Percentiles rank a stretch among this genome's conserved stretches.
Conservation (phyloP, 2,329 filamentous ascomycete species). For the Metarhizium brunneum region DNA sequence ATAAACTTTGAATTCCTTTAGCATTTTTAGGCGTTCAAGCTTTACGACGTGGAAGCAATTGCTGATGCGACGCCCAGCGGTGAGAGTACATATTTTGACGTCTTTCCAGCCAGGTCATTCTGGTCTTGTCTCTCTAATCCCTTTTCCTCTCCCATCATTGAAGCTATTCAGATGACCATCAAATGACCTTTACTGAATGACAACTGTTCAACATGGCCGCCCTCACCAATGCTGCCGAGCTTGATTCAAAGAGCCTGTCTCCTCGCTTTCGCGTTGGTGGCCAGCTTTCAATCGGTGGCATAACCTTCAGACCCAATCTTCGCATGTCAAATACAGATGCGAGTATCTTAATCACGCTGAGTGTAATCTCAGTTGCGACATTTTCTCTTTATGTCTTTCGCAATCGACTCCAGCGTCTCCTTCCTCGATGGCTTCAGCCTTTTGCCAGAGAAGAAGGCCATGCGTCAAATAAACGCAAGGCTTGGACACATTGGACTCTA, state of each 20-base stretch:
- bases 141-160: not conserved
- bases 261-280: not conserved
- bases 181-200: not conserved
- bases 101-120: too few relatives aligned
- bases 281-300: not conserved
- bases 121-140: too few relatives aligned
- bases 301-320: not conserved
- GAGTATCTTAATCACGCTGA: constrained; percentile 12
- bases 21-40: too few relatives aligned
- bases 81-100: too few relatives aligned
- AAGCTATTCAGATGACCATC: not conserved
- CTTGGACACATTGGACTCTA: constrained; percentile 31
- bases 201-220: not conserved
- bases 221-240: not conserved
- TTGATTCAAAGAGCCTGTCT: not conserved
- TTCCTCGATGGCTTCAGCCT: constrained; percentile 31
- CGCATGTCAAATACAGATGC: constrained; percentile 4
- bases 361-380: constrained; percentile 18
- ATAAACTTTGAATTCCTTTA: too few relatives aligned
- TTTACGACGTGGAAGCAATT: too few relatives aligned
- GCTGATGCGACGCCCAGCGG: too few relatives aligned
- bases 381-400: constrained; percentile 19
- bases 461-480: constrained; percentile 13
- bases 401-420: constrained; percentile 15
- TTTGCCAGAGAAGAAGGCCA: constrained; percentile 32